phyloP scores from a whole-genome alignment of 176 grass and related monocot species.

The maize (Zea mays) region DNA sequence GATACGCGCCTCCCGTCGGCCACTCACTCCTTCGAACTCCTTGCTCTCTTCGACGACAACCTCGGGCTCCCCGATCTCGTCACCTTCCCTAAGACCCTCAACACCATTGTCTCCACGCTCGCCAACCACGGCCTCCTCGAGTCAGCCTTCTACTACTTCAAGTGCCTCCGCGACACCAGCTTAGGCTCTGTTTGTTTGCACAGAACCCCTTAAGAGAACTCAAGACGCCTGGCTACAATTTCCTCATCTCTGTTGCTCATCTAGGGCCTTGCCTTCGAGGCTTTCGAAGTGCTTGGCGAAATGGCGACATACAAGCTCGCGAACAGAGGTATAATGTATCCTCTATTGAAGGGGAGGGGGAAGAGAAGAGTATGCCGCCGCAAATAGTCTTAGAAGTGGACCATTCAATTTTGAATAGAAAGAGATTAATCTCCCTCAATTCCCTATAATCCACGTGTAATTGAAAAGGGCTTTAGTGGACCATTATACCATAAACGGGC shows the following conservation, averaged over 20 bases:
- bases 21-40: slow-evolving; percentile 50
- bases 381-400: no score
- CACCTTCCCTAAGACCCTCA: slow-evolving; percentile 63
- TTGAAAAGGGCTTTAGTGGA: no score
- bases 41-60: slow-evolving; percentile 62
- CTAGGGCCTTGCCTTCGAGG: slow-evolving; percentile 82
- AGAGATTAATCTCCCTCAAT: no score
- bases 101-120: slow-evolving; percentile 56
- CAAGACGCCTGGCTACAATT: slow-evolving; percentile 60
- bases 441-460: no score
- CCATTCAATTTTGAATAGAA: no score
- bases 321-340: no score
- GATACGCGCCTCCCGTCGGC: slow-evolving; percentile 47
- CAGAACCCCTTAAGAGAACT: slow-evolving; percentile 37
- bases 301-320: slow-evolving; percentile 83
- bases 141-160: slow-evolving; percentile 80
- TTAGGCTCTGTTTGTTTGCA: no score
- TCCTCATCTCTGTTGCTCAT: slow-evolving; percentile 70
- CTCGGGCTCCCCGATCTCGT: slow-evolving; percentile 57
- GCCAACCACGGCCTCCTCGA: slow-evolving; percentile 59
- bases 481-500: no score
- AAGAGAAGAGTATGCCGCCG: no score
- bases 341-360: no score
- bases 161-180: slow-evolving; percentile 65
- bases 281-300: slow-evolving; percentile 84